Base-by-base conservation (phyloP, 2,329 filamentous ascomycete genomes). In the Cordyceps javanica region DNA sequence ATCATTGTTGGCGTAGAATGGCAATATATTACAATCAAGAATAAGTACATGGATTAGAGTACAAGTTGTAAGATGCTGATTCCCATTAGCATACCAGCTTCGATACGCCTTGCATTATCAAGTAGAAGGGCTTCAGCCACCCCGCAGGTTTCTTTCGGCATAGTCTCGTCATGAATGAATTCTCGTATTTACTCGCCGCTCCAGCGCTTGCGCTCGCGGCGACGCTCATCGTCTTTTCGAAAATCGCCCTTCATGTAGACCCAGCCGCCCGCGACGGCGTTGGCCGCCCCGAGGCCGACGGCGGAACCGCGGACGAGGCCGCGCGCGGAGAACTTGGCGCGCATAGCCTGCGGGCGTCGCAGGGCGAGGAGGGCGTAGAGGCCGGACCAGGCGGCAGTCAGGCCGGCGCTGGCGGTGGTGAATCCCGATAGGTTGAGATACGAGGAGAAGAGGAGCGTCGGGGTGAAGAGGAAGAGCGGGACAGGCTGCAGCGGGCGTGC, bases 351-450 rank as follows among this genome's bases (percentile, higher is more conserved):
- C 21, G 78, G 70, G 44, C 76, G 69, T 3, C 82, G 77, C 60
- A 82, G 68, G 1, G 82, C 80, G 51, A 84, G 71, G 38, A 85
- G 70, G 4, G 78, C 76, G 67, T 85, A 85, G 16, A 83, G 72
- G 30, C 81, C 82, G 45, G 78, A 82, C 71, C 79, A 80, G 16
- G 82, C 80, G 54, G 79, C 79, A 0, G 78, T 75, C 58, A 84
- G 70, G 52, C 80, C 82, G 2, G 81, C 82, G 58, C 75, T 76
- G 66, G 82, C 81, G 53, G 79, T 81, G 60, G 76, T 77, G 71
- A 80, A 83, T 59, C 82, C 82, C 21, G 81, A 79, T 7, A 85
- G 75, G 68, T 82, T 83, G 65, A 83, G 76, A 70, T 85, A 85
- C 66, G 76, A 78, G 55, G 77, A 73, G 70, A 84, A 82, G 57